These are phyloP conservation scores for Pythium coloratum DNA, from an alignment of 352 stramenopile genomes.

Conservation along the genomic window DNA sequence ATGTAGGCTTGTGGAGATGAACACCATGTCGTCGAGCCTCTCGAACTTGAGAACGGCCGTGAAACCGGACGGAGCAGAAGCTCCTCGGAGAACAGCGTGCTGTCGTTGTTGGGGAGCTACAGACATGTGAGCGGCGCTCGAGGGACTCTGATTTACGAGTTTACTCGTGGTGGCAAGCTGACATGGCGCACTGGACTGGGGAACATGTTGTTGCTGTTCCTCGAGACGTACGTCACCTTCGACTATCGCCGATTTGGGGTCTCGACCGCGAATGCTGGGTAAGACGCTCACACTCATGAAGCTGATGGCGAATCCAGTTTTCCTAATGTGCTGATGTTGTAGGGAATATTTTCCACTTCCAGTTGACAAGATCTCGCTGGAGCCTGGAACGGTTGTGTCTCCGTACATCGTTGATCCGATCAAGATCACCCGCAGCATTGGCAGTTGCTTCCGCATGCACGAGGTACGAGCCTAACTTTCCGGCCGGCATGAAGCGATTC, in stretches of 20 bases:
- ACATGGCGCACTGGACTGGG: conserved; percentile 75
- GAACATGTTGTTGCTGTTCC: conserved; percentile 70
- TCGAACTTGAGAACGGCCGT: conserved; percentile 12
- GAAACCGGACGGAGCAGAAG: conserved; percentile 18
- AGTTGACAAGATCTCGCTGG: conserved; percentile 37
- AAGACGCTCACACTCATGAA: conserved; percentile 6
- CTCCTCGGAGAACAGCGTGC: conserved; percentile 32
- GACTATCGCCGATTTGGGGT: conserved; percentile 83
- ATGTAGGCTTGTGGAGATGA: conserved; percentile 67
- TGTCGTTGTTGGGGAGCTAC: neutral
- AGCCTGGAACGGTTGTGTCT: conserved; percentile 42
- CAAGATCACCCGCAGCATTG: conserved; percentile 61
- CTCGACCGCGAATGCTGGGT: conserved; percentile 73
- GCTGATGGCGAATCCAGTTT: neutral
- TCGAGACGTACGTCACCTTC: conserved; percentile 86
- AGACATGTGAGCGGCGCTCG: neutral
- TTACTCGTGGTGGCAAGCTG: conserved; percentile 56
- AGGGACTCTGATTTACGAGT: conserved; percentile 60
- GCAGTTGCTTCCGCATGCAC: conserved; percentile 82
- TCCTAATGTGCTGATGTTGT: neutral
- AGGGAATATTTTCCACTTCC: conserved; percentile 78
- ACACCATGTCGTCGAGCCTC: conserved; percentile 40
- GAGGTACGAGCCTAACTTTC: conserved; percentile 37
- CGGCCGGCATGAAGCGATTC: neutral
- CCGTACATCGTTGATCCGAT: conserved; percentile 80